Percentiles rank a stretch among this genome's conserved stretches.
Evolutionary conservation across 345 rosid genomes (phyloP).

Genomic region (Dipteronia sinensis): DNA sequence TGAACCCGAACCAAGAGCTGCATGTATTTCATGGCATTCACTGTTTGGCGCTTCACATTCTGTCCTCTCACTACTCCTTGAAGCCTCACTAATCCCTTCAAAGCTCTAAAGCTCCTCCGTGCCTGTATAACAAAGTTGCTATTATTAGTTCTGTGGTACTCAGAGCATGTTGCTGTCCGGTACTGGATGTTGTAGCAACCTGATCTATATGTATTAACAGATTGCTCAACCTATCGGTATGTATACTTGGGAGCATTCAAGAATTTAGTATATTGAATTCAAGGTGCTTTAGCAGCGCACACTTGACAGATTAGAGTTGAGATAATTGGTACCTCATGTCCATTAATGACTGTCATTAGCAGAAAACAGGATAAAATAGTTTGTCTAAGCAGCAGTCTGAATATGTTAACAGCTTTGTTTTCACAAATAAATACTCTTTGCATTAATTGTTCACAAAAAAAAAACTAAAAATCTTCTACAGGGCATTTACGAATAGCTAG

Average conservation of each 20-base stretch:
- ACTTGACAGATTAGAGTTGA: background rate
- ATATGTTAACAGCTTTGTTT: background rate
- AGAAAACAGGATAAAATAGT: too few relatives aligned
- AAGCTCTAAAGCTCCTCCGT: slow-evolving; percentile 86
- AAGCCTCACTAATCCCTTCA: slow-evolving; percentile 94
- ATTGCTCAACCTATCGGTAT: background rate
- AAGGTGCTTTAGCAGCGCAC: background rate
- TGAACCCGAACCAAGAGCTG: slow-evolving; percentile 91
- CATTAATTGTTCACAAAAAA: background rate
- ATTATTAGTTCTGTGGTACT: slow-evolving; percentile 3
- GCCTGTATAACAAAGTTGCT: slow-evolving; percentile 53
- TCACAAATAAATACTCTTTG: background rate
- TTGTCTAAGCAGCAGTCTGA: background rate
- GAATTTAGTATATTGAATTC: background rate
- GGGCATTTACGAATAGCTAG: background rate
- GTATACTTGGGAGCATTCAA: background rate
- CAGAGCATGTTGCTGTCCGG: slow-evolving; percentile 12
- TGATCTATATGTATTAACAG: background rate
- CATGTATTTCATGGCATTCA: slow-evolving; percentile 91
- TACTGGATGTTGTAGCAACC: background rate
- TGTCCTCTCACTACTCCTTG: slow-evolving; percentile 96
- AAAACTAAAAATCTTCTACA: background rate
- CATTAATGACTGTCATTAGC: background rate
- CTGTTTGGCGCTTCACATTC: slow-evolving; percentile 83
- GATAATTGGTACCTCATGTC: background rate